Base-by-base conservation (phyloP, 306 rosid species). In the Leucaena leucocephala region DNA sequence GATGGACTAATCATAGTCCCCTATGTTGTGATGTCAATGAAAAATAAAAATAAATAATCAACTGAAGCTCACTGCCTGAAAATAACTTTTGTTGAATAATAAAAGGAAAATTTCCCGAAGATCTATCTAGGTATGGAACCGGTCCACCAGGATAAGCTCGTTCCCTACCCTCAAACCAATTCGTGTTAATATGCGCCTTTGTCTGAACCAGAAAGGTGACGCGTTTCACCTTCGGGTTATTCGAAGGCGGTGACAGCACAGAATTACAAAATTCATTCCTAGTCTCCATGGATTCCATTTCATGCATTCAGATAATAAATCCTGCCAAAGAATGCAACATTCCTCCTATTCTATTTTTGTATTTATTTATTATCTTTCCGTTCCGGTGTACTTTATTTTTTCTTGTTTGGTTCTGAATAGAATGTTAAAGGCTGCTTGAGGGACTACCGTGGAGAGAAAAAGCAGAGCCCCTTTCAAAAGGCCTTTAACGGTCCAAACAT, bases 51-150 rank as follows among this genome's bases (percentile, higher is more conserved):
- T 3, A 13, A 48, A 0, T 3, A 48, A 48, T 48, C 50, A 2
- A 1, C 8, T 16, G 57, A 15, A 50, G 17, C 6, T 50, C 21
- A 17, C 57, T 1, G 0, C 8, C 55, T 14, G 4, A 15, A 50
- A 1, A 54, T 7, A 54, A 2, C 3, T 13, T 48, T 0, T 17
- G 3, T 6, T n/a, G 19, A 54, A 50, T 50, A 17, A 17, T 6
- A 17, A 6, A 1, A 1, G 21, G 1, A 1, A 1, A 6, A 27
- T 27, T 27, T 36, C 80, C 36, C 80, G 84, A 79, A 80, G 71
- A 27, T 27, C 82, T 2, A 63, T 76, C 76, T 77, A 59, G 77
- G 73, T 68, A 75, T 68, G 70, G 72, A 78, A 71, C 27, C 1
- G 27, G 27, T 27, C 27, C 27, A 27, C 0, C 69, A 72, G 19